Base-by-base conservation (phyloP, 306 rosid species). In the Amphicarpaea edgeworthii region DNA sequence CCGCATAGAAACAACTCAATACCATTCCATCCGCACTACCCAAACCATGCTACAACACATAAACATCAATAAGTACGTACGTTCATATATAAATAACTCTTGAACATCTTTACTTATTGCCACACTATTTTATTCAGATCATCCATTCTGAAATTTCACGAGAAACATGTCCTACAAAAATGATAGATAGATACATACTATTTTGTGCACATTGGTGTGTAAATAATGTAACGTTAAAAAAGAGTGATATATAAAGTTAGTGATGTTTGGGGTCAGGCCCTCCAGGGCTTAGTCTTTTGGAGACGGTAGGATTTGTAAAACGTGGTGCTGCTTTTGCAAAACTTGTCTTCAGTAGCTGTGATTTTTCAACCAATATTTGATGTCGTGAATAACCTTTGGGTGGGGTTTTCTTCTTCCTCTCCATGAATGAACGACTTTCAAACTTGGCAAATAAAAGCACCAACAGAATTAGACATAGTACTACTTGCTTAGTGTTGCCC, bases 251-350 rank as follows among this genome's bases (percentile, higher is more conserved):
- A n/a, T n/a, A n/a, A n/a, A n/a, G 1, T 82, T 75, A 85, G 16
- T 83, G 87, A 26, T 83, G 87, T n/a, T n/a, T 73, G 0, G 70
- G 85, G 41, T 86, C 87, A 38, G 89, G 89, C 2, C 89, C 89
- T 62, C 63, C 81, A 17, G 87, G 89, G 78, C 87, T 77, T 0
- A 19, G 74, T 23, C 87, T 66, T 19, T 86, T 28, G 53, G 81
- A 64, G 9, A 69, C 49, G 12, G 12, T 40, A 21, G 47, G 17
- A 45, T 74, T 76, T 57, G 65, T 28, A 83, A 46, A 28, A 15
- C 6, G 26, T 20, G 1, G 28, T 17, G 30, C 24, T 68, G 30
- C 32, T 68, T 55, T 74, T 1, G 9, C 66, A 40, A 80, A 77
- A 71, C 49, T 74, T 73, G 49, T 73, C 77, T 61, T 77, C 2